Conservation (phyloP, 78 protist species). For the Dictyostelium capitatum region DNA sequence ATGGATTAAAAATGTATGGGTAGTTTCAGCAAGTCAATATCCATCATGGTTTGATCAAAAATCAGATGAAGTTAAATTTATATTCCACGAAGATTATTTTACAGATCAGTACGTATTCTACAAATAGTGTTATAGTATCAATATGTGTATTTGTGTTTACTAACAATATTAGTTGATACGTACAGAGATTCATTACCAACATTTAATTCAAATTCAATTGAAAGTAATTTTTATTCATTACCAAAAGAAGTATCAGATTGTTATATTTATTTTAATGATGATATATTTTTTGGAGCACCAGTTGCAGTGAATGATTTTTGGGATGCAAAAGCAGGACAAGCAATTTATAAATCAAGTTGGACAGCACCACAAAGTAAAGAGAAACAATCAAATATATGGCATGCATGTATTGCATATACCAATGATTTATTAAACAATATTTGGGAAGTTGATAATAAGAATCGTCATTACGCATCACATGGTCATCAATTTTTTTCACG, state of each 20-base stretch:
- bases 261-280: constrained; percentile 76
- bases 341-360: constrained; percentile 71
- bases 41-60: constrained; percentile 67
- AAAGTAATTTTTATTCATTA: constrained; percentile 54
- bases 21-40: constrained; percentile 44
- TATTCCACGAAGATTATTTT: constrained; percentile 57
- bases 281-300: constrained; percentile 56
- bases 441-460: constrained; percentile 61
- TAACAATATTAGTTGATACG: too few species aligned
- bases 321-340: constrained; percentile 75
- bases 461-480: constrained; percentile 74
- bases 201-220: constrained; percentile 56
- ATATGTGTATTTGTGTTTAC: neutral
- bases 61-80: constrained; percentile 23
- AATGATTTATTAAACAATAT: constrained; percentile 55
- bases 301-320: constrained; percentile 36
- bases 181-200: constrained; percentile 50
- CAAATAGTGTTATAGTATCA: neutral
- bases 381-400: constrained; percentile 67
- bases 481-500: constrained; percentile 50
- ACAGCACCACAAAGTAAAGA: constrained; percentile 74
- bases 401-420: constrained; percentile 69
- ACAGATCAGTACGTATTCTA: constrained; percentile 18
- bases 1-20: constrained; percentile 60
- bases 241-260: constrained; percentile 82